These are phyloP conservation scores for Triangularia setosa DNA, from an alignment of 2,329 filamentous ascomycete genomes.

Conservation along the genomic window DNA sequence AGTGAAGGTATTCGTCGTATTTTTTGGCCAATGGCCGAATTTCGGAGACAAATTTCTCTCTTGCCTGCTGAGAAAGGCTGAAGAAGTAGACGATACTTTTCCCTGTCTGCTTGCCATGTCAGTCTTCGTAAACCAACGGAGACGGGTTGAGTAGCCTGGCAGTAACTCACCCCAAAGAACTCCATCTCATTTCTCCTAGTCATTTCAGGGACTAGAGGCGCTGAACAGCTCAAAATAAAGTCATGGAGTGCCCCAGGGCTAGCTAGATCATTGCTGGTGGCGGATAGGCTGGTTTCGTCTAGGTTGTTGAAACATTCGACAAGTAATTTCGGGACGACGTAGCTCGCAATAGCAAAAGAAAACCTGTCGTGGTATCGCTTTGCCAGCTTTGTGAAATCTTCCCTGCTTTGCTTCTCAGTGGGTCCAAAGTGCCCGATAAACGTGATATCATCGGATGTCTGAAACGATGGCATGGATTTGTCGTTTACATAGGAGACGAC, in stretches of 20 bases:
- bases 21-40: constrained; percentile 41
- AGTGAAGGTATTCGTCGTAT: constrained; percentile 45
- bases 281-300: constrained; percentile 32
- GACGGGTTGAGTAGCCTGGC: constrained; percentile 21
- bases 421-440: constrained; percentile 38
- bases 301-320: constrained; percentile 41
- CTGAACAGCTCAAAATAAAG: constrained; percentile 36
- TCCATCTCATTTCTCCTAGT: constrained; percentile 43
- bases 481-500: constrained; percentile 28
- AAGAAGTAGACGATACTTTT: constrained; percentile 36
- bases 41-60: constrained; percentile 33
- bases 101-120: constrained; percentile 18
- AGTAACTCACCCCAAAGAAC: constrained; percentile 34
- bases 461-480: constrained; percentile 32
- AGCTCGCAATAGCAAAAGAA: constrained; percentile 37
- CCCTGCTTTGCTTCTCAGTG: constrained; percentile 29
- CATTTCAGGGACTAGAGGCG: constrained; percentile 41
- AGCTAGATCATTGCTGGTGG: constrained; percentile 32
- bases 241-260: constrained; percentile 8
- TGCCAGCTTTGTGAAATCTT: constrained; percentile 34
- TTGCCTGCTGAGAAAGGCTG: constrained; percentile 28
- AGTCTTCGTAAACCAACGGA: not conserved
- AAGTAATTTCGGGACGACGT: constrained; percentile 10
- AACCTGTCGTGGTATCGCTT: constrained; percentile 37
- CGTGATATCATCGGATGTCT: constrained; percentile 38